Evolutionary conservation across 2,329 filamentous ascomycete genomes (phyloP).

Genomic region (Trichophyton mentagrophytes): DNA sequence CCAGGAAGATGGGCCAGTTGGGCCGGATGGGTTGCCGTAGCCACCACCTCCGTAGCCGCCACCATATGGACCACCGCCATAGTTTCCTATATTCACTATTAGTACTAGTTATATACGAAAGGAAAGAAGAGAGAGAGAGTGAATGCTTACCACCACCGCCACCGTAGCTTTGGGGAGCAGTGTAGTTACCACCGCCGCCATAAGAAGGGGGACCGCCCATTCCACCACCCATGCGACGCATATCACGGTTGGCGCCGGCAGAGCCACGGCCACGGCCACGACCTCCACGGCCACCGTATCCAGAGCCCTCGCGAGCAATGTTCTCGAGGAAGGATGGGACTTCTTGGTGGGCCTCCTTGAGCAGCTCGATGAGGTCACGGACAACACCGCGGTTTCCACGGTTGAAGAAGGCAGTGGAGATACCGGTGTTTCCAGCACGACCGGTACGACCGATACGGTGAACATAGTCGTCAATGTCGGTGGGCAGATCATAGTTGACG

Average conservation of each 20-base stretch:
- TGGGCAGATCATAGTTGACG: slow-evolving; percentile 98
- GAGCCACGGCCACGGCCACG: slow-evolving; percentile 59
- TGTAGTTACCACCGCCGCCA: slow-evolving; percentile 11
- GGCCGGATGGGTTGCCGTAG: slow-evolving; percentile 38
- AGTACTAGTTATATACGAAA: not conserved
- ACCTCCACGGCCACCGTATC: slow-evolving; percentile 56
- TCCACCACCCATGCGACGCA: slow-evolving; percentile 53
- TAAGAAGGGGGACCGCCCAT: slow-evolving; percentile 15
- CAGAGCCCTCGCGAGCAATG: slow-evolving; percentile 84
- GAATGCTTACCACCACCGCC: slow-evolving; percentile 16
- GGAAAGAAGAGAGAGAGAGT: not conserved
- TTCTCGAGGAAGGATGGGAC: slow-evolving; percentile 89
- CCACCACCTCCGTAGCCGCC: slow-evolving; percentile 27
- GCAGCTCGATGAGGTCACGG: slow-evolving; percentile 86
- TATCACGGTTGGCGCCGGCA: slow-evolving; percentile 63
- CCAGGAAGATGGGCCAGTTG: slow-evolving; percentile 40
- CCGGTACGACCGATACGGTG: slow-evolving; percentile 99
- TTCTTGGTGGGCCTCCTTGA: slow-evolving; percentile 98
- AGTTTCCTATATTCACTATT: not conserved
- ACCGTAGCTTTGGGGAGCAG: slow-evolving; percentile 17
- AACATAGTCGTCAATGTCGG: slow-evolving; percentile 96
- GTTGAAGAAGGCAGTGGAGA: slow-evolving; percentile 99
- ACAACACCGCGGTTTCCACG: slow-evolving; percentile 97
- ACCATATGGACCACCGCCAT: not conserved
- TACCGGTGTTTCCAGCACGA: slow-evolving; percentile 97